These are phyloP conservation scores for Zygosaccharomyces pseudobailii DNA, from an alignment of 1,139 yeast species.

Conservation along the genomic window DNA sequence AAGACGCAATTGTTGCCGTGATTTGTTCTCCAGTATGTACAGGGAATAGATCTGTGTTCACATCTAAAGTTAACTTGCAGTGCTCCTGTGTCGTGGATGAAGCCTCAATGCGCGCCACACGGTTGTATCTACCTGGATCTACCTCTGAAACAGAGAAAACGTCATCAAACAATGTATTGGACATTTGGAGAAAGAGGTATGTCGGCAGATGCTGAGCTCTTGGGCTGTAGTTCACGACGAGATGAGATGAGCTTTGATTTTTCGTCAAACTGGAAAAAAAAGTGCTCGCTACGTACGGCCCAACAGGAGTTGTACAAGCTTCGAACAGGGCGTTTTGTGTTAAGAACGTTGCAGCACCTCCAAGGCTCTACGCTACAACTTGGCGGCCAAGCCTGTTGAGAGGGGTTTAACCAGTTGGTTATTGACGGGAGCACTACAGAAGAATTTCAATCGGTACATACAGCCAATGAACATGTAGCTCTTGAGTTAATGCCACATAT, in stretches of 20 bases:
- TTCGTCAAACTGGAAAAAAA: background rate
- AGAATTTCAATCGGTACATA: too few relatives aligned
- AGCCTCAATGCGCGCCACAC: slow-evolving; percentile 86
- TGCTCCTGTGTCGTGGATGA: slow-evolving; percentile 80
- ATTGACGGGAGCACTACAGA: too few relatives aligned
- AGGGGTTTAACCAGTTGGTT: too few relatives aligned
- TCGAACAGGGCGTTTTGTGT: too few relatives aligned
- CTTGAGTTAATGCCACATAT: too few relatives aligned
- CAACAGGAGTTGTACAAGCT: background rate
- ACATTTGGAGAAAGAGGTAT: slow-evolving; percentile 41
- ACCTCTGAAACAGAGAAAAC: slow-evolving; percentile 81
- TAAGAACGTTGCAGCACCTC: too few relatives aligned
- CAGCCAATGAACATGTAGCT: too few relatives aligned
- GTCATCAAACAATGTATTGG: slow-evolving; percentile 87
- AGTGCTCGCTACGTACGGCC: background rate
- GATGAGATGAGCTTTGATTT: background rate
- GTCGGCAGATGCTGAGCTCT: too few relatives aligned
- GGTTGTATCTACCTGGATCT: slow-evolving; percentile 88
- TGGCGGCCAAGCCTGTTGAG: too few relatives aligned
- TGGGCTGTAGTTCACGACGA: background rate
- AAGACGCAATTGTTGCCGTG: slow-evolving; percentile 83
- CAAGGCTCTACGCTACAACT: too few relatives aligned
- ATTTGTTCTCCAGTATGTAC: slow-evolving; percentile 71
- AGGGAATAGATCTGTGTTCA: slow-evolving; percentile 91
- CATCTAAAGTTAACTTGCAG: slow-evolving; percentile 80